Percentiles rank a stretch among this genome's conserved stretches.
These are phyloP conservation scores for Gymnopilus dilepis DNA, from an alignment of 768 basidiomycete genomes.

Conservation along the genomic window DNA sequence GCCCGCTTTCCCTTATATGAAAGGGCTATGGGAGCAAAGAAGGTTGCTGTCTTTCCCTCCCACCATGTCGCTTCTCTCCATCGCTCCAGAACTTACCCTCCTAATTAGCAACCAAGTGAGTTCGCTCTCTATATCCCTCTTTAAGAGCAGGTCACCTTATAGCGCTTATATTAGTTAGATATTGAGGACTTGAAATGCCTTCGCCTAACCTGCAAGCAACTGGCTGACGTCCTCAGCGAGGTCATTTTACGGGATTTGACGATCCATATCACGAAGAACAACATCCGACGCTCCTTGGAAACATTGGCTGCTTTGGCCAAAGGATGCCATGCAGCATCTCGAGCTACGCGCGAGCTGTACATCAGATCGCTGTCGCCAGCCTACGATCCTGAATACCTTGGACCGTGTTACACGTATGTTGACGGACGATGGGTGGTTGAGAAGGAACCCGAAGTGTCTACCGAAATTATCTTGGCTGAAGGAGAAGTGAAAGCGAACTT, in stretches of 20 bases:
- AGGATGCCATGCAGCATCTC: not conserved
- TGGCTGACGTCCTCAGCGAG: slow-evolving; percentile 10
- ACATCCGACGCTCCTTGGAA: not conserved
- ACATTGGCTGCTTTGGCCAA: slow-evolving; percentile 12
- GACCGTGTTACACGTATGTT: slow-evolving; percentile 10
- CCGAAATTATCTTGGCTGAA: slow-evolving; percentile 1
- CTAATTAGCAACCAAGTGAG: slow-evolving; percentile 19
- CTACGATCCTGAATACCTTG: slow-evolving; percentile 15
- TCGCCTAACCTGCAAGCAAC: slow-evolving; percentile 20
- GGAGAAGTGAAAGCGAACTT: slow-evolving; percentile 15
- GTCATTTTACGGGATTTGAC: slow-evolving; percentile 15
- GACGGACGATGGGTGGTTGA: slow-evolving; percentile 16
- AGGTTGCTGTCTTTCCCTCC: not conserved
- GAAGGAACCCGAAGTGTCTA: slow-evolving; percentile 8
- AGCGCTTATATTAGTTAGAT: slow-evolving; percentile 10
- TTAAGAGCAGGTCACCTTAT: not conserved
- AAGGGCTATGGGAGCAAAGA: not conserved
- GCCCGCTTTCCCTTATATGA: not conserved
- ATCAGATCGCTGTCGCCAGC: slow-evolving; percentile 16
- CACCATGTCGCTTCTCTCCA: slow-evolving; percentile 1
- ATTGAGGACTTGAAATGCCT: slow-evolving; percentile 7
- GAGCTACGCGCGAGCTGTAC: slow-evolving; percentile 9
- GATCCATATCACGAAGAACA: slow-evolving; percentile 18
- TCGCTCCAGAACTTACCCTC: slow-evolving; percentile 22
- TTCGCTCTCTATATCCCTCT: not conserved